Conservation (phyloP, 2,329 filamentous ascomycete species). For the Zarea fungicola region DNA sequence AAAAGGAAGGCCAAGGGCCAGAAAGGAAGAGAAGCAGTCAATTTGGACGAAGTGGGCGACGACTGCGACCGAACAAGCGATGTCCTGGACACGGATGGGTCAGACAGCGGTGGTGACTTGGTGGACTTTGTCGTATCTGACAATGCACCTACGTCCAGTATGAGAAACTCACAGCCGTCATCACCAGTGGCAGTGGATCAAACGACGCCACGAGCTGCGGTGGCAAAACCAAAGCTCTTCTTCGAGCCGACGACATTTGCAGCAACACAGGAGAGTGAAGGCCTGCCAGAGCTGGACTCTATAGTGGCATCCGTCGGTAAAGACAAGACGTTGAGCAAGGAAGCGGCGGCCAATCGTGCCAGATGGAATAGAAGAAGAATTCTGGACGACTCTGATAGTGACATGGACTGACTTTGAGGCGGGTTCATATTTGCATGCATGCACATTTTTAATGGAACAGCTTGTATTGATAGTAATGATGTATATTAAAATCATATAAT, state of each 20-base stretch:
- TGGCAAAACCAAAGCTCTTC: slow-evolving; percentile 29
- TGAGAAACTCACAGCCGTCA: slow-evolving; percentile 26
- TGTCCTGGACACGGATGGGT: slow-evolving; percentile 39
- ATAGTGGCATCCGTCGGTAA: slow-evolving; percentile 11
- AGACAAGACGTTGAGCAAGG: background rate
- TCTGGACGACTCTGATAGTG: slow-evolving; percentile 18
- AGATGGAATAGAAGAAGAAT: slow-evolving; percentile 10
- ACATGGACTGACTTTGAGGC: slow-evolving; percentile 9
- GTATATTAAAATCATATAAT: slow-evolving; percentile 9
- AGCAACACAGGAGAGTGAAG: slow-evolving; percentile 37
- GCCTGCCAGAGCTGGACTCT: slow-evolving; percentile 30
- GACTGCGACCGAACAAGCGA: slow-evolving; percentile 48
- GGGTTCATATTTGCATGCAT: background rate
- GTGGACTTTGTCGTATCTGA: slow-evolving; percentile 54
- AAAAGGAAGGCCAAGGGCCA: slow-evolving; percentile 14
- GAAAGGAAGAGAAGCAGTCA: slow-evolving; percentile 26
- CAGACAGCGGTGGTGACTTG: slow-evolving; percentile 45
- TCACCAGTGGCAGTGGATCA: slow-evolving; percentile 21
- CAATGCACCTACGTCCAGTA: slow-evolving; percentile 36
- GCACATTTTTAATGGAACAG: too few species aligned
- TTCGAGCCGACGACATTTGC: slow-evolving; percentile 34
- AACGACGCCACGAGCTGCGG: slow-evolving; percentile 14
- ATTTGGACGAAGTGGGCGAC: slow-evolving; percentile 45
- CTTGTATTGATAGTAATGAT: background rate
- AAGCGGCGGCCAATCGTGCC: background rate